Percentiles rank a stretch among this genome's conserved stretches.
Evolutionary conservation across 257 asterid species (phyloP).

Genomic region (Solanum etuberosum): DNA sequence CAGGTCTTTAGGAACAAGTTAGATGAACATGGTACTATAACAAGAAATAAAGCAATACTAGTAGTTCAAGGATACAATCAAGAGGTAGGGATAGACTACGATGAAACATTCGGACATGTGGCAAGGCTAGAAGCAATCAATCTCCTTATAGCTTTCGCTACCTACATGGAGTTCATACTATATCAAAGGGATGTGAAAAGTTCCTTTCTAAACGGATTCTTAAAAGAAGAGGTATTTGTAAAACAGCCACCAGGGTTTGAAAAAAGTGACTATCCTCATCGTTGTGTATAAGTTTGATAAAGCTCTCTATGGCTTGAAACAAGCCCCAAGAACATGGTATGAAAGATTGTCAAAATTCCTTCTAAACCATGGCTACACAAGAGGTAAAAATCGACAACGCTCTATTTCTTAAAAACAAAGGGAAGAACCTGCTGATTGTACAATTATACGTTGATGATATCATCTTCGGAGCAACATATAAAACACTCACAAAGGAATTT

Average conservation of each 20-base stretch:
- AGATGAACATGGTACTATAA: background rate
- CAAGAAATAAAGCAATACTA: background rate
- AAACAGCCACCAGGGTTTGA: background rate
- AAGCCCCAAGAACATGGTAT: no score
- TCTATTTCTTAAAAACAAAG: no score
- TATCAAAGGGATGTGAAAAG: no score
- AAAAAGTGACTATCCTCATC: background rate
- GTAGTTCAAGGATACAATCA: background rate
- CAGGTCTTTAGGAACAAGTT: background rate
- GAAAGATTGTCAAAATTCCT: background rate
- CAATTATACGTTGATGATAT: no score
- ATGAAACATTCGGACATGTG: no score
- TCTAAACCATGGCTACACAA: background rate
- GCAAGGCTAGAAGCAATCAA: background rate
- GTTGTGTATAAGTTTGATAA: no score
- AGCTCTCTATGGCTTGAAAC: background rate
- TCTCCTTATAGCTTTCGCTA: background rate
- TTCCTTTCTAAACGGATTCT: background rate
- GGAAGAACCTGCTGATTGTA: background rate
- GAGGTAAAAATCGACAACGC: background rate
- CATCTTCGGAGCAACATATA: no score
- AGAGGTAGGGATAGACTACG: background rate
- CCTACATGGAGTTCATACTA: background rate
- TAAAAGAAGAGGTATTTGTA: background rate
- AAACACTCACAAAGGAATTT: background rate